Evolutionary conservation across 805 yeast species (phyloP).

Genomic region (Dipodascus albidus): DNA sequence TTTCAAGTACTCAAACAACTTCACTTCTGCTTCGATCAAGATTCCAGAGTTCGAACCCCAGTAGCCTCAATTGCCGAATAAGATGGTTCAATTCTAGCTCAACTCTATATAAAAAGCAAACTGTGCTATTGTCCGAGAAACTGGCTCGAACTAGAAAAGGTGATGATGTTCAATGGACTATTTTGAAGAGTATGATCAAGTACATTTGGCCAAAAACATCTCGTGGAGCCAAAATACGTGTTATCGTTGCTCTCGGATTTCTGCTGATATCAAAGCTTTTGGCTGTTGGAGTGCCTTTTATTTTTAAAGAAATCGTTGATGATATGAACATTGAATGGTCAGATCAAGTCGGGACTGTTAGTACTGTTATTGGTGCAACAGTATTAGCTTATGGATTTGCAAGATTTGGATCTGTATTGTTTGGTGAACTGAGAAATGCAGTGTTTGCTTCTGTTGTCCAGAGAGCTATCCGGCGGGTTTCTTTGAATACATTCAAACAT

Average conservation of each 20-base stretch:
- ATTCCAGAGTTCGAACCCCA: too few species aligned
- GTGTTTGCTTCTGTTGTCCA: constrained; percentile 94
- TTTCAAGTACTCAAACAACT: neutral
- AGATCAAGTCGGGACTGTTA: constrained; percentile 48
- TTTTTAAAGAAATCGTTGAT: constrained; percentile 80
- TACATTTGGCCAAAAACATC: constrained; percentile 29
- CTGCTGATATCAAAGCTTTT: constrained; percentile 72
- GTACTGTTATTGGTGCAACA: constrained; percentile 52
- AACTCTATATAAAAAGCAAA: neutral
- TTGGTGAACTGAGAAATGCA: constrained; percentile 93
- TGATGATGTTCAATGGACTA: constrained; percentile 7
- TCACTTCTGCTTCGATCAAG: neutral
- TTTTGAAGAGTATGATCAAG: constrained; percentile 18
- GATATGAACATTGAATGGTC: constrained; percentile 88
- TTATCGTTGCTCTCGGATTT: constrained; percentile 62
- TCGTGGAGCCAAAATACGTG: constrained; percentile 45
- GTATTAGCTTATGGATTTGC: constrained; percentile 89
- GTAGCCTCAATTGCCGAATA: neutral
- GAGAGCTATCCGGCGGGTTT: constrained; percentile 82
- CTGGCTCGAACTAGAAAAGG: neutral
- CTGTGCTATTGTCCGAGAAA: neutral
- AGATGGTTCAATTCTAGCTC: neutral
- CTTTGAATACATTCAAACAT: constrained; percentile 77
- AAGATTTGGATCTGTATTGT: constrained; percentile 83
- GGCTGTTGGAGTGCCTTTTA: constrained; percentile 94